Evolutionary conservation across 495 filamentous ascomycete genomes (phyloP), one percentile per base, ranked within the genome.

Genomic region (Bombardia bombarda): DNA sequence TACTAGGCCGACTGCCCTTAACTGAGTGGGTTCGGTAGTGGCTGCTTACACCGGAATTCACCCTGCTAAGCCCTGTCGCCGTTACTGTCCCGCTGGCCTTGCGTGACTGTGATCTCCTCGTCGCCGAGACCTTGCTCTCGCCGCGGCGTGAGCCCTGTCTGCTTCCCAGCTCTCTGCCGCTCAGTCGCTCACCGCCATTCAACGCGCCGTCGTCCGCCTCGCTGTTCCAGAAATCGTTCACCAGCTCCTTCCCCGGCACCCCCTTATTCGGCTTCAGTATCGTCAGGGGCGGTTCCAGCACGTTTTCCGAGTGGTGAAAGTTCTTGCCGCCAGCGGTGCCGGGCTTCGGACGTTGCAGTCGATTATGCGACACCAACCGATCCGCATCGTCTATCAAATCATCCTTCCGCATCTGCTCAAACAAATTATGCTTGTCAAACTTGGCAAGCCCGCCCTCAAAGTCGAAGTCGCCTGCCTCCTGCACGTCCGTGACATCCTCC

Each of bases 401-500:
- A 33, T 92, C 85, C 50, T 87, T 73, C 34, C 87, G 72, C 53
- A 97, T 86, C 57, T 95, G 77, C 40, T 86, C 83, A 57, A 97
- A 97, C 8, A 97, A 75, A 7, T 77, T 75, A 17, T 82, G 75
- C 68, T 98, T 98, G 62, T 98, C 90, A 49, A 98, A 98, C 51
- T 92, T 92, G 14, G 85, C 87, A 10, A 95, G 69, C 48, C 86
- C 87, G 18, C 77, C 81, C 49, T 83, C 77, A 51, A 97, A 96
- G 63, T 97, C 90, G 48, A 96, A 97, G 46, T 97, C 90, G 1
- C 83, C 86, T 65, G 86, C 72, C 55, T 90, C 90, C 62, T 95
- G 90, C n/a, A 95, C 88, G 62, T 98, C 92, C 2, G 88, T 94
- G 19, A 88, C 88, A 62, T 96, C 90, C 58, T 94, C 92, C 0